phyloP scores from a whole-genome alignment of 2,329 filamentous ascomycete genomes.

The Capronia americana region DNA sequence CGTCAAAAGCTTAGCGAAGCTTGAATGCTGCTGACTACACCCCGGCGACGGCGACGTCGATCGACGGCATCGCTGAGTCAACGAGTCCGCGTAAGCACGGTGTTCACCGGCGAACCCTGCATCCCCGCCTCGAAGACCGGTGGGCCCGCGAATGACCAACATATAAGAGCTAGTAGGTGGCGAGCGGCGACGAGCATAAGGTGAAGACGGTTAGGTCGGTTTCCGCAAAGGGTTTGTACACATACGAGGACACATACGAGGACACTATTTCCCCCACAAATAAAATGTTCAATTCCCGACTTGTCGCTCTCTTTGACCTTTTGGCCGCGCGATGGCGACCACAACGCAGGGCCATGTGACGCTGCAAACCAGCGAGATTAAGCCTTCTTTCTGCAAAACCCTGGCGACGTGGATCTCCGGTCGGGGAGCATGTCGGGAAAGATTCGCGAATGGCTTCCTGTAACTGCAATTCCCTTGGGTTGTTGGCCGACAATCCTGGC shows the following conservation, averaged over 20 bases:
- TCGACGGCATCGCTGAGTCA: not conserved
- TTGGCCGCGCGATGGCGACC: no score
- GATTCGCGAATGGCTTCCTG: not conserved
- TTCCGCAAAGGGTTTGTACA: conserved; percentile 2
- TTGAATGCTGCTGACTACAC: conserved; percentile 17
- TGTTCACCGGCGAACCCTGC: not conserved
- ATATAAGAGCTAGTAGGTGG: not conserved
- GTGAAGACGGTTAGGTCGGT: not conserved
- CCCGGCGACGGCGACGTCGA: not conserved
- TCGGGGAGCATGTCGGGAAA: not conserved
- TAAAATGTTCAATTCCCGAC: not conserved
- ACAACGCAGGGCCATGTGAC: not conserved
- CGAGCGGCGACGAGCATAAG: not conserved
- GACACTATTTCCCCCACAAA: not conserved
- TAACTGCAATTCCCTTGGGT: not conserved
- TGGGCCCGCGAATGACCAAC: not conserved
- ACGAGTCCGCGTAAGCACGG: not conserved
- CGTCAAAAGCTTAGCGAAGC: conserved; percentile 18
- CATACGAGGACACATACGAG: not conserved
- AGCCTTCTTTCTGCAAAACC: not conserved
- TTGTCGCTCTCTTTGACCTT: not conserved
- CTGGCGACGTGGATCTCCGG: not conserved
- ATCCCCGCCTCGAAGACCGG: not conserved
- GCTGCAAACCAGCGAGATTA: not conserved
- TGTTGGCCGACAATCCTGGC: no score